phyloP scores from a whole-genome alignment of 495 filamentous ascomycete genomes.

The Bryoglossum gracile region DNA sequence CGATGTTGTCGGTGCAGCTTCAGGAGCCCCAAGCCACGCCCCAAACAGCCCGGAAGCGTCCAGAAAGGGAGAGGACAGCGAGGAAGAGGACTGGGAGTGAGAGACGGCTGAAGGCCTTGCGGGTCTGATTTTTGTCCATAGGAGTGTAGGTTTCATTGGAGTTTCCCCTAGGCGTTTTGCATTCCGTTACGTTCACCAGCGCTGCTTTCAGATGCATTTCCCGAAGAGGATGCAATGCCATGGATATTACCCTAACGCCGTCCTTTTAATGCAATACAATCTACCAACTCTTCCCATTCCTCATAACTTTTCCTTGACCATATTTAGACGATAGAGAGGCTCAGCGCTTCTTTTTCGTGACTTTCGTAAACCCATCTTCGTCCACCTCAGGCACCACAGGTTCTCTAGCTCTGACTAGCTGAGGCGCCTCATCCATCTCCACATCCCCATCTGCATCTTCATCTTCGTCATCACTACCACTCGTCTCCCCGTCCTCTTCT shows the following conservation, averaged over 20 bases:
- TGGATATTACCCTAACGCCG: constrained; percentile 21
- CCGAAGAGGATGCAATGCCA: constrained; percentile 14
- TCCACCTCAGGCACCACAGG: constrained; percentile 66
- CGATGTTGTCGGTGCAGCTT: constrained; percentile 70
- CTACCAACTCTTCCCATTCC: neutral
- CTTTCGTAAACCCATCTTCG: constrained; percentile 92
- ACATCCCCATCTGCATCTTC: constrained; percentile 54
- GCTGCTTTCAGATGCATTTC: constrained; percentile 1
- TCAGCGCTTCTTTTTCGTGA: constrained; percentile 62
- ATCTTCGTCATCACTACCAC: constrained; percentile 45
- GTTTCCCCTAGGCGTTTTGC: constrained; percentile 7
- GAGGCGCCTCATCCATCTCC: constrained; percentile 71
- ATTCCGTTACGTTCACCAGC: constrained; percentile 4
- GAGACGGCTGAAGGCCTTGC: neutral
- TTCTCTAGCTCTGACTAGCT: constrained; percentile 55
- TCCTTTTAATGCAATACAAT: constrained; percentile 10
- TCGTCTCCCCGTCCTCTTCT: constrained; percentile 42
- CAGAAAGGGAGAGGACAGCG: constrained; percentile 43
- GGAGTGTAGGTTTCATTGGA: constrained; percentile 10
- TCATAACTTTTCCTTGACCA: too few relatives aligned
- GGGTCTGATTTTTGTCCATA: neutral
- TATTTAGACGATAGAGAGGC: too few relatives aligned
- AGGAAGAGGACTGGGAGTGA: constrained; percentile 79
- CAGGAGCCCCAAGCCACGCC: constrained; percentile 72
- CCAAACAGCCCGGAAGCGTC: constrained; percentile 68